A percentile compares a stretch with the other conserved stretches of the same genome.
These are phyloP conservation scores for Bolboschoenoplectus hybrid DNA, from an alignment of 202 grass and related monocot species.

Conservation along the genomic window DNA sequence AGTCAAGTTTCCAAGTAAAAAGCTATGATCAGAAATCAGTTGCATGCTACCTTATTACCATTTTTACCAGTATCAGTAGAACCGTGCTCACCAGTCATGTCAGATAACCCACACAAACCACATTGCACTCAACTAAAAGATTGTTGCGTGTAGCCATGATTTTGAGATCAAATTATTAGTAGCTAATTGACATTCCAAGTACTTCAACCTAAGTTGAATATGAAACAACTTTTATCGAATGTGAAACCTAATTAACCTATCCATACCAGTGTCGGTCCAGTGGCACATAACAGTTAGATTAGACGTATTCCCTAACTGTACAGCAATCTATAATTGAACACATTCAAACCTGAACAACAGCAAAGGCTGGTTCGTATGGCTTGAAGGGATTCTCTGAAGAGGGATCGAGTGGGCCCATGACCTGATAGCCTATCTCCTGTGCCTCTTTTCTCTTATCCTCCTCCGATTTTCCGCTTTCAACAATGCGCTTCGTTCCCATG, in stretches of 20 bases:
- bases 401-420: constrained; percentile 56
- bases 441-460: constrained; percentile 84
- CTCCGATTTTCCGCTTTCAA: constrained; percentile 76
- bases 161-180: neutral
- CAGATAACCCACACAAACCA: neutral
- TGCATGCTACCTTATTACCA: neutral
- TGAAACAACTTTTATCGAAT: neutral
- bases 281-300: neutral
- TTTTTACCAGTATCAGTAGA: neutral
- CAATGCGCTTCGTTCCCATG: constrained; percentile 49
- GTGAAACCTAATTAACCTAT: neutral
- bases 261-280: neutral
- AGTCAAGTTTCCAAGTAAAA: neutral
- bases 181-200: neutral
- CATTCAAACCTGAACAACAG: constrained; percentile 74
- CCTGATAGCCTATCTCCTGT: constrained; percentile 77
- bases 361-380: constrained; percentile 79
- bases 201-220: neutral
- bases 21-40: neutral
- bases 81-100: neutral
- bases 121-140: neutral
- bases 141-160: neutral
- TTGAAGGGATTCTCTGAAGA: constrained; percentile 92
- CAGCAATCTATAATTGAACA: neutral
- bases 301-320: neutral